Base-by-base conservation (phyloP, 768 basidiomycete genomes). In the Coprinopsis sp. region DNA sequence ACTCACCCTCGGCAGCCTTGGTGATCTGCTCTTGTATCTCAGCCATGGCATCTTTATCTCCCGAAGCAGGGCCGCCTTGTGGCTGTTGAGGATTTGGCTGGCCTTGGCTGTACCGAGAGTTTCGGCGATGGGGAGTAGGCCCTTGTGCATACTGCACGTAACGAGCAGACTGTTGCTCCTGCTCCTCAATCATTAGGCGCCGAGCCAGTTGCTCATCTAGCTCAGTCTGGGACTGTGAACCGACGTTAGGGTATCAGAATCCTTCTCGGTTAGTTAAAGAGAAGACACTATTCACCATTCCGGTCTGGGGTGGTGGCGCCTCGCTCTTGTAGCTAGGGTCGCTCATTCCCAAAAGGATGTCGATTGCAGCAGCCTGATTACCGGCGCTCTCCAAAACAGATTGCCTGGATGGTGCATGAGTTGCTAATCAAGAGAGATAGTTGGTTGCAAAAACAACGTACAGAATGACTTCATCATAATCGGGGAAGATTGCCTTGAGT, bases 191-290 rank as follows among this genome's bases (percentile, higher is more conserved):
- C 57, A 81, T 69, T 41, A 92, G 70, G 45, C 78, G 75, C 5
- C 87, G 76, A 1, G 90, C 90, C 41, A 90, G 72, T 54, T 87
- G 79, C 58, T 88, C 90, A 55, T 92, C 90, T 1, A 90, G 70
- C 3, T 87, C 82, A 31, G 80, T 77, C 52, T 89, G 85, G 3
- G 80, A 64, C 68, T 76, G 54, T 10, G n/a, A 11, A 43, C 27
- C 40, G 11, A 40, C 23, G 23, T n/a, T n/a, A 14, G 25, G 50
- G 33, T 27, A 33, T 12, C 39, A 29, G 16, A 37, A 37, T 37
- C 39, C 28, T 18, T 28, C 14, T 29, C 16, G 10, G 13, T 22
- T 21, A 28, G 28, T 23, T 6, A 29, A 14, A 33, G 19, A n/a
- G 33, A 44, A 28, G 14, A 44, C 16, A 38, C 24, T 16, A 53